Conservation (phyloP, 257 asterid species). For the Rubia yunnanensis region DNA sequence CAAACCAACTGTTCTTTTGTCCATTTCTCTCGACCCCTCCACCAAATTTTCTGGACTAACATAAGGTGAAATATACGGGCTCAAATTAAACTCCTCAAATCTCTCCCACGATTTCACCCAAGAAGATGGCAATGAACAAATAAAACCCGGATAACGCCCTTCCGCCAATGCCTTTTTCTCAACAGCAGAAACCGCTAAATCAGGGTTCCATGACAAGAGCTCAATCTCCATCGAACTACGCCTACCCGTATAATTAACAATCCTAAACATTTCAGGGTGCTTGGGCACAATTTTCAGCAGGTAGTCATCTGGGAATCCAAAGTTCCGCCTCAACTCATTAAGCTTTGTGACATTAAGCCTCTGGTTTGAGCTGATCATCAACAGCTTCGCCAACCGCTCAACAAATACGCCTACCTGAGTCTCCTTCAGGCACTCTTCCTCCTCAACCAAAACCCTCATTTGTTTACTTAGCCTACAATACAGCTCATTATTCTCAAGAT, state of each 20-base stretch:
- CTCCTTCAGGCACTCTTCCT: conserved; percentile 75
- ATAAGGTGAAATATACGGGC: conserved; percentile 76
- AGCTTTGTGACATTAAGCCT: conserved; percentile 63
- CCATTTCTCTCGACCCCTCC: conserved; percentile 64
- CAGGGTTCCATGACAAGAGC: conserved; percentile 56
- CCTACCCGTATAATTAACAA: conserved; percentile 56
- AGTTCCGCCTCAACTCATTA: conserved; percentile 55
- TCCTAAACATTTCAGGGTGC: conserved; percentile 57
- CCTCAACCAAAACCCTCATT: conserved; percentile 68
- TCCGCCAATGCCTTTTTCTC: conserved; percentile 43
- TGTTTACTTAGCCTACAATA: conserved; percentile 55
- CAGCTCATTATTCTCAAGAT: conserved; percentile 41
- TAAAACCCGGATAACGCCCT: conserved; percentile 47
- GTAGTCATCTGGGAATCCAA: conserved; percentile 90
- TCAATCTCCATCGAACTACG: conserved; percentile 80
- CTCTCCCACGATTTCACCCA: conserved; percentile 79
- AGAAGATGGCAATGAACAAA: conserved; percentile 55
- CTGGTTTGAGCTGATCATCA: conserved; percentile 75
- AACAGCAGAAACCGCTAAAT: conserved; percentile 50
- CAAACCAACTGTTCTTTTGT: conserved; percentile 57
- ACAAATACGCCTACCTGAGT: conserved; percentile 52
- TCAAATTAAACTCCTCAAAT: conserved; percentile 67
- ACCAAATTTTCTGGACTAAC: conserved; percentile 18
- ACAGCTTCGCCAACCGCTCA: conserved; percentile 60
- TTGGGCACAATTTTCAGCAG: conserved; percentile 71